Percentiles rank a stretch among this genome's conserved stretches.
These are phyloP conservation scores for Mortierella sp. DNA, from an alignment of 371 early-diverging fungal genomes.

Conservation along the genomic window DNA sequence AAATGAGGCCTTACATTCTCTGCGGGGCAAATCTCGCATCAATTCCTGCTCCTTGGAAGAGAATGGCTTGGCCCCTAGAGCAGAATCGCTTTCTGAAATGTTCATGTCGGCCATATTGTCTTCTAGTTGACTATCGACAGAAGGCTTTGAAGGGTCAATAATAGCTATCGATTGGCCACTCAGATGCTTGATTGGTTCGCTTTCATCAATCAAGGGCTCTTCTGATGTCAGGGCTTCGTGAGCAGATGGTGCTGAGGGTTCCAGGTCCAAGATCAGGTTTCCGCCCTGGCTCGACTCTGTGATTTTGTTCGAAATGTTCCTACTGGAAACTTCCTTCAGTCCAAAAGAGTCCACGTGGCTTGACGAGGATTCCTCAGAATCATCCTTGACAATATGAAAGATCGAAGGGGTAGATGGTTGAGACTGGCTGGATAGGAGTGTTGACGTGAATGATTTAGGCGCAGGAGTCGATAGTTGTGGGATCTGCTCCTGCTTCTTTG, in stretches of 20 bases:
- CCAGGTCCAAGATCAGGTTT: conserved; percentile 14
- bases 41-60: conserved; percentile 75
- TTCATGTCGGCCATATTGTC: conserved; percentile 24
- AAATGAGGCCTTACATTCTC: conserved; percentile 69
- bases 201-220: conserved; percentile 43
- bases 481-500: neutral
- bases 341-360: conserved; percentile 23
- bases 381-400: conserved; percentile 50
- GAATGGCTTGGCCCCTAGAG: conserved; percentile 59
- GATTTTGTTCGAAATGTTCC: conserved; percentile 11
- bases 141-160: conserved; percentile 33
- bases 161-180: conserved; percentile 19
- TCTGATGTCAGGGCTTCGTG: conserved; percentile 1
- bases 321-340: conserved; percentile 35
- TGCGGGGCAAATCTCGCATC: conserved; percentile 85
- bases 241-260: neutral
- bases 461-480: neutral
- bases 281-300: neutral
- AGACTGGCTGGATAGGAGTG: conserved; percentile 12
- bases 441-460: conserved; percentile 29
- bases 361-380: conserved; percentile 15
- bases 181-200: conserved; percentile 35
- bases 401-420: conserved; percentile 21
- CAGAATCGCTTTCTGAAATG: conserved; percentile 16
- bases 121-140: conserved; percentile 13